A percentile compares a stretch with the other conserved stretches of the same genome.
These are phyloP conservation scores for Aspergillus fumigatiaffinis DNA, from an alignment of 2,329 filamentous ascomycete genomes.

Conservation along the genomic window DNA sequence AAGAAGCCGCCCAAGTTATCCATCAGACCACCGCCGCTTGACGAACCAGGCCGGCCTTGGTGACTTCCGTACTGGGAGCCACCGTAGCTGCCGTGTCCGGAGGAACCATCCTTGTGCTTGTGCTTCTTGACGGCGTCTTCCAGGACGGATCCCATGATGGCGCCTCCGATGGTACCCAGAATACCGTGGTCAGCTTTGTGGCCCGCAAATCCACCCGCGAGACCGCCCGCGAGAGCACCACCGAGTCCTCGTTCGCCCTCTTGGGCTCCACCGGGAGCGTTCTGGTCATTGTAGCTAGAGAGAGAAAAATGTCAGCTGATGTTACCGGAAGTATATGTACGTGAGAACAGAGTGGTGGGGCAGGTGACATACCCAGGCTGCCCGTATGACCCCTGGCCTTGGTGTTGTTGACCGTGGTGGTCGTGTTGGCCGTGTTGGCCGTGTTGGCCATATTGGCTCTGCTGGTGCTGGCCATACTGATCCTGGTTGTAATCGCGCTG, in stretches of 20 bases:
- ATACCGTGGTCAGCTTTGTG: conserved; percentile 47
- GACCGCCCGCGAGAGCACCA: conserved; percentile 45
- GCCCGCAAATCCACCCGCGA: conserved; percentile 45
- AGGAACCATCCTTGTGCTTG: conserved; percentile 31
- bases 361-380: conserved; percentile 15
- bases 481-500: conserved; percentile 18
- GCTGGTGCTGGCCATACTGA: conserved; percentile 16
- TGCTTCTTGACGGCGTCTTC: conserved; percentile 46
- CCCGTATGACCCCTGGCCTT: conserved; percentile 1
- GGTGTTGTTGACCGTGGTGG: conserved; percentile 13
- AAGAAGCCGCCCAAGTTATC: conserved; percentile 36
- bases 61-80: conserved; percentile 20
- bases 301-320: conserved; percentile 10
- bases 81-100: conserved; percentile 14
- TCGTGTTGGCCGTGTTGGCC: conserved; percentile 18
- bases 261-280: conserved; percentile 36
- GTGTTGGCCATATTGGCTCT: conserved; percentile 17
- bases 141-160: conserved; percentile 43
- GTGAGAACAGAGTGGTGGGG: background rate
- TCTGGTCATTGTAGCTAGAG: conserved; percentile 24
- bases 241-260: conserved; percentile 46
- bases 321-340: background rate
- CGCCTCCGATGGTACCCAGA: conserved; percentile 46
- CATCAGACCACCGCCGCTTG: conserved; percentile 23
- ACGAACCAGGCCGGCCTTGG: conserved; percentile 16